Base-by-base conservation (phyloP, 108 stramenopile genomes). In the Cyclotella atomus region DNA sequence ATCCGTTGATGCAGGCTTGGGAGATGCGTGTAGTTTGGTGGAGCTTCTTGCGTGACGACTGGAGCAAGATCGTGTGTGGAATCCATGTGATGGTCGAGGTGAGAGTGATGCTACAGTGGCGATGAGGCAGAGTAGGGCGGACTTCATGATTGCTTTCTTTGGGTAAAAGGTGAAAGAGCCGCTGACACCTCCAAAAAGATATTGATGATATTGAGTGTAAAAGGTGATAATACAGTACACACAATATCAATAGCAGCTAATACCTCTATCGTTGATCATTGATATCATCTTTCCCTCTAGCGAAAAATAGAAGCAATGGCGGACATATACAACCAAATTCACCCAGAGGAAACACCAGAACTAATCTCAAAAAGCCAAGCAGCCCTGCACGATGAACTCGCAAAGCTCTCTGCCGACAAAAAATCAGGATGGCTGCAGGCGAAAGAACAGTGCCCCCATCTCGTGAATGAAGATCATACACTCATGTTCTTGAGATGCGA, bases 401-500 rank as follows among this genome's bases (percentile, higher is more conserved):
- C 63, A 6, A 60, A 53, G 71, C 65, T 59, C 24, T 76, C 53
- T 16, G 4, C 41, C 0, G 60, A 75, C 28, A 61, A 63, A 47
- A 84, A 71, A 35, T 15, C 33, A 21, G 59, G 66, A 9, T 83
- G 69, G 55, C 12, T 46, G 24, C 25, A 57, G 28, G 85, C 85
- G 10, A 47, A 70, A 53, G 57, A 73, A 45, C 79, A 75, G 65
- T 87, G 80, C 38, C 85, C 86, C 9, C 47, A 77, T 19, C 33
- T 82, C 12, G 38, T 79, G 21, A 62, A 57, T 24, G 73, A 79
- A 25, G 56, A 67, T 29, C 79, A 77, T 47, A 75, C 80, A 30
- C 74, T 90, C 16, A 70, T 81, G 72, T 88, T 88, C 56, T 60
- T 90, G 25, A 83, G 89, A 25, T 88, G 84, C 59, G 87, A 88